Evolutionary conservation across 2,329 filamentous ascomycete genomes (phyloP).

Genomic region (Phialocephala sp.): DNA sequence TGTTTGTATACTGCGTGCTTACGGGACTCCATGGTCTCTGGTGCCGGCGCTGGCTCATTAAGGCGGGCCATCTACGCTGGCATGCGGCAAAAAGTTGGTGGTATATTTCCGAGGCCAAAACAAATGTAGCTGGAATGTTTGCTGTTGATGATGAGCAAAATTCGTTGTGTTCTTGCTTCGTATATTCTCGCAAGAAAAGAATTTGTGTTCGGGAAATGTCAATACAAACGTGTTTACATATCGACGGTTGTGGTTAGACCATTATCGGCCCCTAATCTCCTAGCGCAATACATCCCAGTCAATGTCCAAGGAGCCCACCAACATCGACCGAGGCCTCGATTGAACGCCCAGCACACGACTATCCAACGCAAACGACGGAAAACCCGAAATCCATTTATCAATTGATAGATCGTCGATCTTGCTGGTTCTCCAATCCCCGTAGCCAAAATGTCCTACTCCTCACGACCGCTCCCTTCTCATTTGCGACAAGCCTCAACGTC

Average conservation of each 20-base stretch:
- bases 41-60: conserved; percentile 73
- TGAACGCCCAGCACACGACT: neutral
- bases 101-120: neutral
- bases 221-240: conserved; percentile 14
- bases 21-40: conserved; percentile 75
- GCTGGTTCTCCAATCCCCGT: too few species aligned
- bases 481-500: conserved; percentile 67
- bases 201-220: conserved; percentile 14
- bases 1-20: conserved; percentile 45
- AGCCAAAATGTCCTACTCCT: conserved; percentile 59
- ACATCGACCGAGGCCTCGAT: neutral
- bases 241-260: conserved; percentile 14
- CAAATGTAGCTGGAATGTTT: neutral
- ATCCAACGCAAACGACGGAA: neutral
- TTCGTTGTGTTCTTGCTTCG: conserved; percentile 1
- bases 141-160: neutral
- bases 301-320: conserved; percentile 6
- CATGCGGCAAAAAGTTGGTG: conserved; percentile 35
- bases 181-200: neutral
- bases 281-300: neutral
- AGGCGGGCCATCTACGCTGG: conserved; percentile 71
- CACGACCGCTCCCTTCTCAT: conserved; percentile 66
- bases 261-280: conserved; percentile 8
- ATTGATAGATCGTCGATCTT: neutral
- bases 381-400: neutral